Base-by-base conservation (phyloP, 495 filamentous ascomycete genomes). In the Rhypophila decipiens region DNA sequence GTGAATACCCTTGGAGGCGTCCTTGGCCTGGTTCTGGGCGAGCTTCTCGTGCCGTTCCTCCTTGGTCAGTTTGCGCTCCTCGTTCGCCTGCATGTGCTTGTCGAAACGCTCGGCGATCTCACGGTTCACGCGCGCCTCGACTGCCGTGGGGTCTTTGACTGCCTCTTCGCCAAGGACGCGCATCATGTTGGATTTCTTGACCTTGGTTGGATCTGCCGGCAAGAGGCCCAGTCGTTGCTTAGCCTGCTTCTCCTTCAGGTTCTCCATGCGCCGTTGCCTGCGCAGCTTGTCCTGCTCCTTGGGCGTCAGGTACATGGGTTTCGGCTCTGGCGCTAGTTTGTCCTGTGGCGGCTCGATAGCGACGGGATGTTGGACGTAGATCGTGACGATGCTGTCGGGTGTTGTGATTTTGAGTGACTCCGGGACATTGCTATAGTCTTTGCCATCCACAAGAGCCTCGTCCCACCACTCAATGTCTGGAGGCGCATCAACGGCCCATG, bases 391-490 rank as follows among this genome's bases (percentile, higher is more conserved):
- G 18, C 83, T 84, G 58, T 96, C 90, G 17, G 78, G 67, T 0
- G 82, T 80, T 27, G 83, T 75, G 44, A 97, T 79, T 61, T 93
- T 93, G 41, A 95, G 71, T 2, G 70, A 72, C 38, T 73, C 71
- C 12, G 81, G 71, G 50, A 93, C 76, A 45, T 75, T 75, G 48
- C 79, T 71, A 64, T 96, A 96, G 45, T 77, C 81, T 31, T 76
- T 75, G 15, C 83, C 86, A 35, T 82, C 76, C 20, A 96, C 74
- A 5, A 97, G 67, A 2, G 79, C 84, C 67, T 96, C 90, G 55
- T 99, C 93, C 94, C 94, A 97, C 94, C 94, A 99, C 66, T 99
- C 93, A 34, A 96, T 74, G 17, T 85, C 84, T 7, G 94, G 91
- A 1, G 93, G 91, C 23, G 76, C 77, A 50, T 87, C 82, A n/a